Evolutionary conservation across 371 early-diverging fungal species (phyloP).

Genomic region (Rhizopus delemar): DNA sequence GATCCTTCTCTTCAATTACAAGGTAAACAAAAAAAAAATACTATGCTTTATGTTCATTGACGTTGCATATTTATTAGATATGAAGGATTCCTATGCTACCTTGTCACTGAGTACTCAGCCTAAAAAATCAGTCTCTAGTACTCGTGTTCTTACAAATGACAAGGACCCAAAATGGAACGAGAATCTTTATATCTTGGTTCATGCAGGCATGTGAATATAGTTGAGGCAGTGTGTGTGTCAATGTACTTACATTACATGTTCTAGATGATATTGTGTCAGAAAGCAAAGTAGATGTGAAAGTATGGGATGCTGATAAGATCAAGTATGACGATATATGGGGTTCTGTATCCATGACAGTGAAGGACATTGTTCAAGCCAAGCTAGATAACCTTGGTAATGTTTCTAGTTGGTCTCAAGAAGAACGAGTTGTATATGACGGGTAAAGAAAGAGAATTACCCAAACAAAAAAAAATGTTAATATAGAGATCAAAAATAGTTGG

Average conservation of each 20-base stretch:
- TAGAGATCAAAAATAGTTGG: conserved; percentile 25
- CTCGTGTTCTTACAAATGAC: conserved; percentile 47
- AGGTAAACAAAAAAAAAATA: conserved; percentile 17
- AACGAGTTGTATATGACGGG: conserved; percentile 44
- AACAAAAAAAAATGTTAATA: background rate
- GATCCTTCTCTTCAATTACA: conserved; percentile 22
- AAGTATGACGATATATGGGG: conserved; percentile 50
- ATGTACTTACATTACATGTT: too few relatives aligned
- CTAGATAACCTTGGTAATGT: conserved; percentile 41
- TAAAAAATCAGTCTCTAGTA: conserved; percentile 32
- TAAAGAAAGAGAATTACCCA: background rate
- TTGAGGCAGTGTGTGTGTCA: too few relatives aligned
- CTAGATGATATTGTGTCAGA: conserved; percentile 43
- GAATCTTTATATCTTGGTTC: conserved; percentile 34
- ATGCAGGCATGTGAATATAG: conserved; percentile 20
- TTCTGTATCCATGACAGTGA: conserved; percentile 32
- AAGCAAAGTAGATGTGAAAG: conserved; percentile 39
- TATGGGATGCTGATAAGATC: conserved; percentile 53
- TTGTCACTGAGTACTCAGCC: conserved; percentile 43
- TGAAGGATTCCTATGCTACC: conserved; percentile 46
- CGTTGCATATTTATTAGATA: conserved; percentile 22
- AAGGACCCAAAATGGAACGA: conserved; percentile 49
- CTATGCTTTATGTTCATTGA: too few relatives aligned
- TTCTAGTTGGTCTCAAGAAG: conserved; percentile 33
- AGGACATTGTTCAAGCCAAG: conserved; percentile 34